These are phyloP conservation scores for thale cress (Arabidopsis thaliana) DNA, from an alignment of 345 rosid genomes.

Conservation along the genomic window DNA sequence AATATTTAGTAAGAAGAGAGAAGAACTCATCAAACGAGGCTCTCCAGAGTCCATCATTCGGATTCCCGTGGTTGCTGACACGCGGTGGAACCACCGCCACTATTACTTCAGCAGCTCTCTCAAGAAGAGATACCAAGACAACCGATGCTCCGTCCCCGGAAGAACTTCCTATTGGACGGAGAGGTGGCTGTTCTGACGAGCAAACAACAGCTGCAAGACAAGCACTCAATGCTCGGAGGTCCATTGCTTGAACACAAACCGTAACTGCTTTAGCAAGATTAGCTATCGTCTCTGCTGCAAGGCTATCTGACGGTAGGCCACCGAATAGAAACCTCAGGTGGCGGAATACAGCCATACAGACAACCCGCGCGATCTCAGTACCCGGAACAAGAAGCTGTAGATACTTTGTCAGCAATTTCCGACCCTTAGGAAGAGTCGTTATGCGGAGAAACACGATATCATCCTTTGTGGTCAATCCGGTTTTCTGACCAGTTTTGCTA, in stretches of 20 bases:
- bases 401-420: slow-evolving; percentile 67
- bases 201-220: slow-evolving; percentile 99
- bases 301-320: slow-evolving; percentile 64
- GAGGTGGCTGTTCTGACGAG: slow-evolving; percentile 96
- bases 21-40: slow-evolving; percentile 96
- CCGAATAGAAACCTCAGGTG: slow-evolving; percentile 92
- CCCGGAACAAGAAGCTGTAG: slow-evolving; percentile 85
- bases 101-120: slow-evolving; percentile 76
- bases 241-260: slow-evolving; percentile 75
- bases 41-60: slow-evolving; percentile 83
- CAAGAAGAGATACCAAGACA: slow-evolving; percentile 79
- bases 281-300: slow-evolving; percentile 66
- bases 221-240: slow-evolving; percentile 82
- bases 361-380: slow-evolving; percentile 79
- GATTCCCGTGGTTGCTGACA: slow-evolving; percentile 36
- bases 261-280: slow-evolving; percentile 72
- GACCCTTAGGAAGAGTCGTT: slow-evolving; percentile 83
- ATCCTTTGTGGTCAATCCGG: slow-evolving; percentile 64
- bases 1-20: slow-evolving; percentile 83
- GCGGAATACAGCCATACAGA: slow-evolving; percentile 92
- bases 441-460: slow-evolving; percentile 83
- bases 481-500: slow-evolving; percentile 58
- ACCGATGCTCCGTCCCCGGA: slow-evolving; percentile 89
- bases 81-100: slow-evolving; percentile 48
- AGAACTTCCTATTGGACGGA: slow-evolving; percentile 88